Conservation (phyloP, 2,329 filamentous ascomycete species). For the Knufia fluminis region DNA sequence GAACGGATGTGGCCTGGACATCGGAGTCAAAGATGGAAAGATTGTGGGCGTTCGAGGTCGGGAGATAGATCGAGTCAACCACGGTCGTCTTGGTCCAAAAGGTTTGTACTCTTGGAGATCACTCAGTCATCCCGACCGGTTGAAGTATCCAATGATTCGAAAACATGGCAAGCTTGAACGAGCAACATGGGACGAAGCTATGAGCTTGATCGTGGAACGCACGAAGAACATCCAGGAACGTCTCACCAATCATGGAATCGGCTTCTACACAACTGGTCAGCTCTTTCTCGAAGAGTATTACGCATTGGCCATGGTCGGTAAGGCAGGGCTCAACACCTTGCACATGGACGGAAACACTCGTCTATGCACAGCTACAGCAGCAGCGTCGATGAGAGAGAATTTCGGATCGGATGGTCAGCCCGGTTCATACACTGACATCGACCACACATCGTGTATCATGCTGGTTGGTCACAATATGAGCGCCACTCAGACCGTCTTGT, state of each 20-base stretch:
- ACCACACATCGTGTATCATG: conserved; percentile 31
- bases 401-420: conserved; percentile 33
- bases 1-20: conserved; percentile 31
- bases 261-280: conserved; percentile 33
- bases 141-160: conserved; percentile 28
- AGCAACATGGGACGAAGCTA: conserved; percentile 32
- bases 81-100: conserved; percentile 30
- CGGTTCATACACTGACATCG: conserved; percentile 30
- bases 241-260: conserved; percentile 31
- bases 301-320: conserved; percentile 31
- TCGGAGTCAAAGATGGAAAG: conserved; percentile 30
- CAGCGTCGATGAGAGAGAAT: conserved; percentile 32
- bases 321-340: conserved; percentile 31
- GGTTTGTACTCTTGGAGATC: conserved; percentile 28
- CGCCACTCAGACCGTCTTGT: conserved; percentile 31
- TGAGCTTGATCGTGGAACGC: conserved; percentile 28
- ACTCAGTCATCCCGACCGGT: conserved; percentile 25
- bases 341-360: conserved; percentile 35
- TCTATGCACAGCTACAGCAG: conserved; percentile 32
- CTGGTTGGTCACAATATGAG: conserved; percentile 32
- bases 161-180: conserved; percentile 29
- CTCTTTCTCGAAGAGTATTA: conserved; percentile 34
- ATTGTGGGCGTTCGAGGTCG: conserved; percentile 31
- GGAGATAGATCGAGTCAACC: conserved; percentile 28
- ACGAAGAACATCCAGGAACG: conserved; percentile 25